Conservation (phyloP, 495 filamentous ascomycete genomes). For the Aspergillus diversus region DNA sequence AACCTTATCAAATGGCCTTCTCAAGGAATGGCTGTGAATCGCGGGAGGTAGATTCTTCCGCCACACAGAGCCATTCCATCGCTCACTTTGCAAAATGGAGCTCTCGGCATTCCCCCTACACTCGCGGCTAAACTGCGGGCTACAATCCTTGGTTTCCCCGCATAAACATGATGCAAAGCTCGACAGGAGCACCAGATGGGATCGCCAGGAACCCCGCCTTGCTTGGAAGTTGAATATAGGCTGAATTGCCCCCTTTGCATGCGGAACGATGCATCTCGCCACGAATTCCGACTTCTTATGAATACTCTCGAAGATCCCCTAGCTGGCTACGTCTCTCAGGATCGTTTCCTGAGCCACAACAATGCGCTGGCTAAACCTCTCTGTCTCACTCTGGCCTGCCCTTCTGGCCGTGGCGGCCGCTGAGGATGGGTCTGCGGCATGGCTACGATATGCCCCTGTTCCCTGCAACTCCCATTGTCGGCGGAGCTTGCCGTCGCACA, state of each 20-base stretch:
- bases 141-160: background rate
- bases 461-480: slow-evolving; percentile 41
- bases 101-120: background rate
- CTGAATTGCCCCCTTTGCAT: background rate
- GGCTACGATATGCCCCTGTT: slow-evolving; percentile 67
- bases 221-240: background rate
- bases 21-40: background rate
- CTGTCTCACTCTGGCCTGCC: background rate
- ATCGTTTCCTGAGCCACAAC: background rate
- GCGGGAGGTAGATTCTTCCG: background rate
- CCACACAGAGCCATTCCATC: background rate
- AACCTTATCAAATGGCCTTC: background rate
- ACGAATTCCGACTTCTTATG: background rate
- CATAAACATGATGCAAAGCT: background rate
- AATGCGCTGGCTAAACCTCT: background rate
- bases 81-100: background rate
- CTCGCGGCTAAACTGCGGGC: slow-evolving; percentile 1
- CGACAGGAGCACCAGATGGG: background rate
- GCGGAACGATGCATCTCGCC: background rate
- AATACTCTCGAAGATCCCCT: background rate
- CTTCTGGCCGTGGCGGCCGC: slow-evolving; percentile 20
- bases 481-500: slow-evolving; percentile 45
- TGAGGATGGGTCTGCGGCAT: slow-evolving; percentile 64
- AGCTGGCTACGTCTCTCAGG: background rate
- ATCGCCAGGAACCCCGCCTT: background rate